Evolutionary conservation across 192 early-diverging fungal species (phyloP).

Genomic region (Linnemannia zychae): DNA sequence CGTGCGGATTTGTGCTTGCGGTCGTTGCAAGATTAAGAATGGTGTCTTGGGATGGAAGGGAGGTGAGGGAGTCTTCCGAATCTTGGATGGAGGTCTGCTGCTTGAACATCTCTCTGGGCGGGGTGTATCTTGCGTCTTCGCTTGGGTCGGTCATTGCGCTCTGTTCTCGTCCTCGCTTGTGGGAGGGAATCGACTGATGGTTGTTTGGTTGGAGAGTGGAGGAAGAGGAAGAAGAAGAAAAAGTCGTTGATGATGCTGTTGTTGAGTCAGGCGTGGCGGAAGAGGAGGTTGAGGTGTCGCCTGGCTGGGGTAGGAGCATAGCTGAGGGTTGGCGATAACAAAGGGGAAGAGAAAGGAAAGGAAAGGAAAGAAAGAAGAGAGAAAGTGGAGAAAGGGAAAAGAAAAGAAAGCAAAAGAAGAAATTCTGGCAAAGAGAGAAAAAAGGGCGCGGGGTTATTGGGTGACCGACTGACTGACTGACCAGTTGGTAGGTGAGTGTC

Average conservation of each 20-base stretch:
- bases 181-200: conserved; percentile 12
- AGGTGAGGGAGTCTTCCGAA: conserved; percentile 8
- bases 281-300: neutral
- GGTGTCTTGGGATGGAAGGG: neutral
- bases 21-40: neutral
- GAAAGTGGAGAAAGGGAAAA: neutral
- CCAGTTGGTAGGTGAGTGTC: too few relatives aligned
- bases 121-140: conserved; percentile 51
- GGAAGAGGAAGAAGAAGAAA: neutral
- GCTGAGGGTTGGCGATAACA: neutral
- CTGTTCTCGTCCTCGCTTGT: conserved; percentile 52
- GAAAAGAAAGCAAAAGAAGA: neutral
- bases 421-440: neutral
- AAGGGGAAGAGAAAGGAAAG: neutral
- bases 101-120: conserved; percentile 51
- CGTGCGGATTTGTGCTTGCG: neutral
- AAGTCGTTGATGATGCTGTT: neutral
- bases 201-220: neutral
- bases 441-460: too few relatives aligned
- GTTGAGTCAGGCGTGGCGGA: conserved; percentile 2
- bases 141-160: conserved; percentile 49
- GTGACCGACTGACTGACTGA: too few relatives aligned
- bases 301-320: conserved; percentile 2
- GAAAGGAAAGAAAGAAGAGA: neutral
- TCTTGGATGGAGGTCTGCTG: neutral